Percentiles rank a stretch among this genome's conserved stretches.
Conservation (phyloP, 495 filamentous ascomycete species). For the Achaetomiella virescens region DNA sequence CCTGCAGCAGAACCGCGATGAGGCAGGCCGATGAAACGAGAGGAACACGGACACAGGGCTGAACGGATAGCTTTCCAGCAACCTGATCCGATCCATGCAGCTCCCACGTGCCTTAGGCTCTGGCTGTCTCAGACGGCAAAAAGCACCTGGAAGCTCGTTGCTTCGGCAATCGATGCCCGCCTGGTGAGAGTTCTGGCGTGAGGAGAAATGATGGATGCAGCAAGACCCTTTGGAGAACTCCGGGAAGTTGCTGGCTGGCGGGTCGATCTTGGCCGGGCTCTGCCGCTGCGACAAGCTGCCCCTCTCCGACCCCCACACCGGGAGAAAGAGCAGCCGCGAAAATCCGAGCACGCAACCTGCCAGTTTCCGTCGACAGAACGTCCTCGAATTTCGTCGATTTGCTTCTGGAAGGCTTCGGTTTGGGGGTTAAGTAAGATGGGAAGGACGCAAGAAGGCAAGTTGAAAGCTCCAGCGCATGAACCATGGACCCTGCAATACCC, state of each 20-base stretch:
- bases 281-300: background rate
- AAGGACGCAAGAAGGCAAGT: too few species aligned
- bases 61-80: background rate
- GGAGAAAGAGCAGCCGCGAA: background rate
- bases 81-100: background rate
- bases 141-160: background rate
- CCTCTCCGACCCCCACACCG: background rate
- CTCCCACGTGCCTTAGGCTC: background rate
- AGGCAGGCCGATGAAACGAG: conserved; percentile 2
- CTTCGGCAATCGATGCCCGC: too few species aligned
- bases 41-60: conserved; percentile 4
- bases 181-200: too few species aligned
- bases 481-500: background rate
- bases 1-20: conserved; percentile 1
- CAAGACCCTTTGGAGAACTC: background rate
- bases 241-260: background rate
- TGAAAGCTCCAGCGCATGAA: too few species aligned
- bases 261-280: conserved; percentile 1
- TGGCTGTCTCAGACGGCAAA: background rate
- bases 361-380: background rate
- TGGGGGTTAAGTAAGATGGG: too few species aligned
- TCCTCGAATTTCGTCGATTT: background rate
- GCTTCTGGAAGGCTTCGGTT: background rate
- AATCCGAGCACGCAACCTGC: background rate
- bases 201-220: too few species aligned